Base-by-base conservation (phyloP, 179 eudicot species). In the Spinacia oleracea region DNA sequence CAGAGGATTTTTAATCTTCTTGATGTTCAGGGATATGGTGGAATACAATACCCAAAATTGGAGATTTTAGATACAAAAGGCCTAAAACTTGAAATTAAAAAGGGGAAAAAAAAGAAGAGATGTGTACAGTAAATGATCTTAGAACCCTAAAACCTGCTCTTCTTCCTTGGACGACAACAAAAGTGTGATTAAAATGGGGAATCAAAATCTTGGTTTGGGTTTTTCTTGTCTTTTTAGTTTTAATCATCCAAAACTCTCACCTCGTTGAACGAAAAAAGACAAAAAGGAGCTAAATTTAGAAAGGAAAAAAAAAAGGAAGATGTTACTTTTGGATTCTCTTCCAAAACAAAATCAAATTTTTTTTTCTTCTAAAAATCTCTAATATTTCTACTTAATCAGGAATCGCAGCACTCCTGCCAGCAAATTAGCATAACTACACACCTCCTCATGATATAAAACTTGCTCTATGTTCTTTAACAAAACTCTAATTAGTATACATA, bases 401-500 rank as follows among this genome's bases (percentile, higher is more conserved):
- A 88, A 82, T 94, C 98, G 2, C 79, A 72, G 48, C 88, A 92
- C 9, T 94, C 97, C 10, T 90, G 85, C 94, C 94, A 94, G 73
- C 98, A 91, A 55, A 91, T 66, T 63, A 93, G 89, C 94, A 92
- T 92, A 32, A 90, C 89, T 63, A 94, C 92, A 72, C 98, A 94
- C 0, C 97, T 86, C 70, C 94, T 79, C 89, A 94, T 88, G 84
- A 94, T 94, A 81, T 94, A 94, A 45, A 93, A 94, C 67, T 85
- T 10, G 98, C 97, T 35, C 98, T 86, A 45, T 94, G 98, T 71
- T 94, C 94, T 60, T 90, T 90, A 20, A 91, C 97, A 46, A 94
- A 87, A 29, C 88, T 80, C 0, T n/a, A n/a, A n/a, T n/a, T n/a
- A n/a, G n/a, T n/a, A n/a, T n/a, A n/a, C n/a, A n/a, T n/a, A n/a